Evolutionary conservation across 2,329 filamentous ascomycete species (phyloP), one percentile per base, ranked within the genome.

Genomic region (Phaeoacremonium minimum): DNA sequence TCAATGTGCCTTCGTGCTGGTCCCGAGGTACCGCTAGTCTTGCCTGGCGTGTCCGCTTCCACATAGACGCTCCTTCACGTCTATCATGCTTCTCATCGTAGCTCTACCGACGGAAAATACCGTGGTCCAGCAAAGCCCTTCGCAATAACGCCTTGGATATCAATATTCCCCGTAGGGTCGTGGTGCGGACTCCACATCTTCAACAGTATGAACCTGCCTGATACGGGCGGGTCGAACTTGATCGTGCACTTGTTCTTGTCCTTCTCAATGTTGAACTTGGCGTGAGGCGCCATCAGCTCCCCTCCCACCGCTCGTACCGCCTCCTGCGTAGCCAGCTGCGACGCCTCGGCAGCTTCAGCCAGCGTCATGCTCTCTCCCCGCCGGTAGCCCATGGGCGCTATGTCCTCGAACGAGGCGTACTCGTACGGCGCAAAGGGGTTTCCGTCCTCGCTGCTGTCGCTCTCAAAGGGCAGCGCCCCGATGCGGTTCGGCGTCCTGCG

Each of bases 131-230:
- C 86, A 60, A 83, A 96, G 0, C 91, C 91, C 51, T 85, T 83
- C 2, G 83, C 85, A 40, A 89, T 75, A 16, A 96, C 82, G 31
- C 83, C 87, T 58, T 95, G 85, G 28, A 97, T 88, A 54, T 95
- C 89, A 45, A 96, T 94, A 51, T 94, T 95, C 40, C 68, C 68
- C 5, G 56, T 50, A 4, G 76, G 71, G 32, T 82, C 78, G 17
- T 79, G 75, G 41, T 78, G 77, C 3, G 85, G 85, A 50, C 83
- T 89, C 86, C 88, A 96, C 57, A 96, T 78, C 67, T 96, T 96
- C 45, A 97, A 69, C 29, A 96, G 63, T 35, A 97, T 84, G 56
- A 85, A 94, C 38, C 87, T 77, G 5, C 86, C 87, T 9, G 86
- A 87, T 41, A 93, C 76, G 0, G 85, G 83, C 38, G 87, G 85